Percentiles rank a stretch among this genome's conserved stretches.
phyloP scores from a whole-genome alignment of 176 grass and related monocot species.

The Aegilops tauschii region DNA sequence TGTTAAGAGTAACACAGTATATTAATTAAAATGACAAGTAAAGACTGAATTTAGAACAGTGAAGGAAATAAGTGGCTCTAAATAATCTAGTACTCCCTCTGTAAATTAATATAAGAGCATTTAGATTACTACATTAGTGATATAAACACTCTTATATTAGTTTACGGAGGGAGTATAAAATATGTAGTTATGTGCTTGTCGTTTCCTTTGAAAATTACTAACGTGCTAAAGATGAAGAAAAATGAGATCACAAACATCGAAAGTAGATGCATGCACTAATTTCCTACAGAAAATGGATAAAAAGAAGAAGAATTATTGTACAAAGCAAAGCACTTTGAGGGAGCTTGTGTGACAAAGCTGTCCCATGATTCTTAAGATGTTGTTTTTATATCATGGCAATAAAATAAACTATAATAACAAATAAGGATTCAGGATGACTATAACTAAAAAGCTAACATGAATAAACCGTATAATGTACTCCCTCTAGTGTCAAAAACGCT shows the following conservation, averaged over 20 bases:
- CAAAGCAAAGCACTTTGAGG: neutral
- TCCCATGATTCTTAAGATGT: neutral
- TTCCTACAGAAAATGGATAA: neutral
- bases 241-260: neutral
- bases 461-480: neutral
- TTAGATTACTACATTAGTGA: too few species aligned
- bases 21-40: neutral
- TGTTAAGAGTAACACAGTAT: neutral
- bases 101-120: too few species aligned
- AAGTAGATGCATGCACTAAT: too few species aligned
- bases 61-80: neutral
- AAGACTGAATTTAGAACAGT: neutral
- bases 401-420: neutral
- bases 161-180: neutral
- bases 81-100: neutral
- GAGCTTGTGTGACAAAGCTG: neutral
- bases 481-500: too few species aligned
- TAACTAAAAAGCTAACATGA: neutral
- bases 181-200: neutral
- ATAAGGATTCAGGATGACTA: too few species aligned
- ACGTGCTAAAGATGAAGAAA: neutral
- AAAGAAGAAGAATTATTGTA: neutral
- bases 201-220: neutral
- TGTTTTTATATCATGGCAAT: neutral
- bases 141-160: too few species aligned